Percentiles rank a stretch among this genome's conserved stretches.
Evolutionary conservation across 306 rosid species (phyloP).

Genomic region (Vachellia collinsii): DNA sequence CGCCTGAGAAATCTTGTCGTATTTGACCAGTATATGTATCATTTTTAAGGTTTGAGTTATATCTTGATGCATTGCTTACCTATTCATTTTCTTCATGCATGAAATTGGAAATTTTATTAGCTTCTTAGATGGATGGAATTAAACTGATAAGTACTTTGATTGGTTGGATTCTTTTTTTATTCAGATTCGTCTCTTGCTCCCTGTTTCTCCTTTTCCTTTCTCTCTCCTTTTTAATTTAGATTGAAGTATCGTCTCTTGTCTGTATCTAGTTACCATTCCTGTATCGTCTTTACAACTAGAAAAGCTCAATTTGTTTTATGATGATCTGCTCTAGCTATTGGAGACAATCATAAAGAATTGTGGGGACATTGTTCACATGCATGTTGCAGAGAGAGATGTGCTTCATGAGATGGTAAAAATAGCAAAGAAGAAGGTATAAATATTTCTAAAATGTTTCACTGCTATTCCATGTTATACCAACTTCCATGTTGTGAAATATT

Average conservation of each 20-base stretch:
- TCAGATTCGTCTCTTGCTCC: not conserved
- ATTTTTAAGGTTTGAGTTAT: not conserved
- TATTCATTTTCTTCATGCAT: not conserved
- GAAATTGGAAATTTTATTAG: not conserved
- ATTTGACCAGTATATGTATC: not conserved
- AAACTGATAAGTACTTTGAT: not conserved
- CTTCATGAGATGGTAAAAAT: conserved; percentile 95
- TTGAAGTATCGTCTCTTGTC: conserved; percentile 31
- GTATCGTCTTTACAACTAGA: not conserved
- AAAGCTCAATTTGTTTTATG: conserved; percentile 47
- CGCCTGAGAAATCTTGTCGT: not conserved
- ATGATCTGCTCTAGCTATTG: conserved; percentile 71
- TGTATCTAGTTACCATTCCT: conserved; percentile 3
- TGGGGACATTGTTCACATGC: conserved; percentile 98
- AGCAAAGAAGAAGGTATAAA: conserved; percentile 84
- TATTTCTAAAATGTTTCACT: conserved; percentile 40
- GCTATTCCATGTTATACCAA: conserved; percentile 27
- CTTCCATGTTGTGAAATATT: conserved; percentile 35
- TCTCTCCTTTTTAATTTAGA: too few species aligned
- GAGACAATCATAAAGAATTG: conserved; percentile 96
- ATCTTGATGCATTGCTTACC: not conserved
- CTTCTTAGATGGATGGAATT: not conserved
- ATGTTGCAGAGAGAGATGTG: conserved; percentile 95
- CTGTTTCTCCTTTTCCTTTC: not conserved
- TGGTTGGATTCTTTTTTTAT: not conserved